Evolutionary conservation across 2,329 filamentous ascomycete genomes (phyloP).

Genomic region (Arthroderma sp.): DNA sequence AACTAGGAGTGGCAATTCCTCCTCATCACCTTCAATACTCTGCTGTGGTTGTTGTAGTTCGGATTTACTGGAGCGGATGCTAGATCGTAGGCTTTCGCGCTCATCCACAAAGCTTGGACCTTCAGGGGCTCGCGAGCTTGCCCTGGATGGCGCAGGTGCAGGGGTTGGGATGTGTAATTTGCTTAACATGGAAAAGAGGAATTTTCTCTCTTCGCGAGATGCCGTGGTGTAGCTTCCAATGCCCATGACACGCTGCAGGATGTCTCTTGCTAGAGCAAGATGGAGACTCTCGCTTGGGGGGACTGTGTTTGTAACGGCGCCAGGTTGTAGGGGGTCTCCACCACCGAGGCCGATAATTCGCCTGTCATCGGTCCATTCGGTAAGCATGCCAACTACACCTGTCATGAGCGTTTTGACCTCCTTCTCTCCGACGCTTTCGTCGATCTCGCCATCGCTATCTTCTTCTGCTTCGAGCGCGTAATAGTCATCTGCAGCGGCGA

Average conservation of each 20-base stretch:
- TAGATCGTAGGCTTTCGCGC: constrained; percentile 43
- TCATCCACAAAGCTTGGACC: constrained; percentile 42
- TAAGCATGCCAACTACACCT: constrained; percentile 64
- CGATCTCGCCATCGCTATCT: constrained; percentile 59
- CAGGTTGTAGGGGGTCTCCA: constrained; percentile 36
- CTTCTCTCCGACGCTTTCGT: constrained; percentile 60
- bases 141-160: constrained; percentile 44
- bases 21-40: constrained; percentile 37
- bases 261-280: constrained; percentile 60
- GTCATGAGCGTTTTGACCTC: constrained; percentile 44
- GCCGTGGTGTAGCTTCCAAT: constrained; percentile 23
- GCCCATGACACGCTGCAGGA: constrained; percentile 60
- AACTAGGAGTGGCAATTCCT: constrained; percentile 42
- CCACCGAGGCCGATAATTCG: constrained; percentile 53
- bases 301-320: constrained; percentile 36
- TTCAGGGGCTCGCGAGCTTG: constrained; percentile 31
- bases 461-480: constrained; percentile 61
- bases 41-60: constrained; percentile 32
- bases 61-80: constrained; percentile 19
- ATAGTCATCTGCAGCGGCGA: constrained; percentile 45
- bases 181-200: constrained; percentile 60
- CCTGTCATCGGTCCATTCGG: constrained; percentile 91
- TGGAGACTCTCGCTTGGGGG: constrained; percentile 62
- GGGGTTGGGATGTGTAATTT: constrained; percentile 69
- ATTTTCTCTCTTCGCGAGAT: constrained; percentile 67